Evolutionary conservation across 345 rosid species (phyloP), one percentile per base, ranked within the genome.

Genomic region (Anacardium occidentale): DNA sequence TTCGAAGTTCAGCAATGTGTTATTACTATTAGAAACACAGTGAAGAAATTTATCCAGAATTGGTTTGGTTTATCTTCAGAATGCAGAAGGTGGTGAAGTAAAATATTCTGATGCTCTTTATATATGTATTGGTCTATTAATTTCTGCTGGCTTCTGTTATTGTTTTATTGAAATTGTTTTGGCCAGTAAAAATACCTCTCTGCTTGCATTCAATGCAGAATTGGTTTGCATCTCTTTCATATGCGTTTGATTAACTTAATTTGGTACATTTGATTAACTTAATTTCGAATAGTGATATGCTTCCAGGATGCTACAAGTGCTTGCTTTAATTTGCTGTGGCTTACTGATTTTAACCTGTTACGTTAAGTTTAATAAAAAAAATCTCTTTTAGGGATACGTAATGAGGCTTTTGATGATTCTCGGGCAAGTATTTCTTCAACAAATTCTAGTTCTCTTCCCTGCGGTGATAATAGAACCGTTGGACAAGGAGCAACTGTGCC

Each of bases 391-490:
- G 99, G 99, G 57, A 75, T 82, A 72, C 88, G 83, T 47, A 87
- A 85, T 77, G 98, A 92, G 77, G 72, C 79, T 68, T 81, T 80
- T 78, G 97, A 95, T 77, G 98, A 91, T 81, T 82, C 90, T 58
- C 88, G 88, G 74, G 75, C 83, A 68, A 93, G 73, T 85, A 79
- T 77, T 71, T 59, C 88, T 48, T 82, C 91, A 45, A 73, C 84
- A n/a, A 65, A 81, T 68, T 80, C 88, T 79, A 79, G 82, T 79
- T 74, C 89, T 57, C 83, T 80, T 71, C 74, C 79, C 58, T 72
- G 83, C 58, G 82, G 74, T 78, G 95, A 87, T 62, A 22, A 76
- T 74, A 89, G 83, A 86, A 72, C 89, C 71, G 76, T 72, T 79
- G 92, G 85, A 65, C 87, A 88, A 29, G 94, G 81, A 37, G 80